Conservation (phyloP, 1,284 basidiomycete genomes). For the Cystobasidium pallidum region DNA sequence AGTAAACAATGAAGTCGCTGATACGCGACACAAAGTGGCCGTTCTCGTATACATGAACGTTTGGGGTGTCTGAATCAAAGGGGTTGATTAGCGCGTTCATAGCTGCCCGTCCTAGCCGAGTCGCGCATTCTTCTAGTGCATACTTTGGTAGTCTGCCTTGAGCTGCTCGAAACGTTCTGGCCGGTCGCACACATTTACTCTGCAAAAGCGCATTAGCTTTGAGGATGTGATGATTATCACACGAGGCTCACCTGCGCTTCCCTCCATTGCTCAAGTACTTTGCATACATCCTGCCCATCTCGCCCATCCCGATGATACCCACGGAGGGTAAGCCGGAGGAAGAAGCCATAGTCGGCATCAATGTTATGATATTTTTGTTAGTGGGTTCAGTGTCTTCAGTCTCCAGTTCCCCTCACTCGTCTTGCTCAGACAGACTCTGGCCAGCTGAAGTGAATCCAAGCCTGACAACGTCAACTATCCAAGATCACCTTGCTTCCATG, state of each 20-base stretch:
- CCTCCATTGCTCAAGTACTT: slow-evolving; percentile 72
- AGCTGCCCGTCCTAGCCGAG: neutral
- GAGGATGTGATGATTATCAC: neutral
- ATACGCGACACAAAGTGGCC: slow-evolving; percentile 82
- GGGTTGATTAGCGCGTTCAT: too few relatives aligned
- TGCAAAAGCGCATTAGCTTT: slow-evolving; percentile 53
- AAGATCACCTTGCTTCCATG: slow-evolving; percentile 7
- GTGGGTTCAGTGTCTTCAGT: neutral
- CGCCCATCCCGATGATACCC: slow-evolving; percentile 60
- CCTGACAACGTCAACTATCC: neutral
- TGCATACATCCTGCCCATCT: slow-evolving; percentile 96
- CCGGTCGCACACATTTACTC: slow-evolving; percentile 90
- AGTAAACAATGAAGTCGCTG: slow-evolving; percentile 87
- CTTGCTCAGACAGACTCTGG: neutral
- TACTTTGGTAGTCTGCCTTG: slow-evolving; percentile 67
- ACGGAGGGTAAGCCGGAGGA: slow-evolving; percentile 44
- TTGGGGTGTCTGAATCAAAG: slow-evolving; percentile 52
- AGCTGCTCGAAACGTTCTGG: slow-evolving; percentile 75
- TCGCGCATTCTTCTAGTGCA: slow-evolving; percentile 44
- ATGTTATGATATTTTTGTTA: neutral
- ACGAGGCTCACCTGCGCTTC: slow-evolving; percentile 71
- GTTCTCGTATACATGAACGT: slow-evolving; percentile 70
- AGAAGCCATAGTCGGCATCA: neutral
- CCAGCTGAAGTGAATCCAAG: neutral
- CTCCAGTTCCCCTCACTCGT: neutral